Conservation (phyloP, 2,329 filamentous ascomycete genomes). For the Cercospora beticola region DNA sequence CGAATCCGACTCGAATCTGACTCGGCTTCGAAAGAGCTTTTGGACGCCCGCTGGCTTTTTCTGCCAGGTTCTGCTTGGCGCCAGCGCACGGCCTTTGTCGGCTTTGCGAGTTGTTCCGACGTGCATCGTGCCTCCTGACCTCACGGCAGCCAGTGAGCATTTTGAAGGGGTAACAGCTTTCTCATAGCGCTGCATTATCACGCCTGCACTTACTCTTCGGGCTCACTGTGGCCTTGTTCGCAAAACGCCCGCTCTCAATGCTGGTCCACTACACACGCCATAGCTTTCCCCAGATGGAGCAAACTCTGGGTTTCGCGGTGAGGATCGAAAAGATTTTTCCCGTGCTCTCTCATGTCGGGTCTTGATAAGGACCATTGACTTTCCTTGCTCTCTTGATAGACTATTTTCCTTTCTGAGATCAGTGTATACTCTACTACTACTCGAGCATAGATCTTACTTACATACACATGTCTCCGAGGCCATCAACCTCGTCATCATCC, state of each 20-base stretch:
- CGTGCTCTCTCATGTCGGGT: constrained; percentile 7
- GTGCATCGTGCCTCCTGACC: constrained; percentile 5
- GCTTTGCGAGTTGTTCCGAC: constrained; percentile 6
- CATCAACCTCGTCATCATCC: not conserved
- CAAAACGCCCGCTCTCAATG: constrained; percentile 3
- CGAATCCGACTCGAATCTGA: not conserved
- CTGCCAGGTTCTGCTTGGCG: not conserved
- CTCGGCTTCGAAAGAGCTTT: not conserved
- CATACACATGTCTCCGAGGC: not conserved
- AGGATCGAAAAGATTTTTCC: constrained; percentile 18
- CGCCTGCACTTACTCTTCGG: constrained; percentile 22
- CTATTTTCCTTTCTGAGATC: not conserved
- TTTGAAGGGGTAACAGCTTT: constrained; percentile 22
- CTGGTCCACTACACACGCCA: constrained; percentile 3
- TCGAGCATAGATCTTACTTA: not conserved
- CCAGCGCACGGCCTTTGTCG: not conserved
- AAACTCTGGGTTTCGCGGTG: constrained; percentile 11
- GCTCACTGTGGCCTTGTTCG: constrained; percentile 12
- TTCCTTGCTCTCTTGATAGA: not conserved
- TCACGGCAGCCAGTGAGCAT: constrained; percentile 12
- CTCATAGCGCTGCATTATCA: constrained; percentile 11
- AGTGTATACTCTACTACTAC: not conserved
- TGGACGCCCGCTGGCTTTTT: not conserved
- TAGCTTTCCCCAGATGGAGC: constrained; percentile 14
- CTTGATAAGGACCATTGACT: constrained; percentile 16